Base-by-base conservation (phyloP, 78 protist species). In the Salpingoeca rosetta region DNA sequence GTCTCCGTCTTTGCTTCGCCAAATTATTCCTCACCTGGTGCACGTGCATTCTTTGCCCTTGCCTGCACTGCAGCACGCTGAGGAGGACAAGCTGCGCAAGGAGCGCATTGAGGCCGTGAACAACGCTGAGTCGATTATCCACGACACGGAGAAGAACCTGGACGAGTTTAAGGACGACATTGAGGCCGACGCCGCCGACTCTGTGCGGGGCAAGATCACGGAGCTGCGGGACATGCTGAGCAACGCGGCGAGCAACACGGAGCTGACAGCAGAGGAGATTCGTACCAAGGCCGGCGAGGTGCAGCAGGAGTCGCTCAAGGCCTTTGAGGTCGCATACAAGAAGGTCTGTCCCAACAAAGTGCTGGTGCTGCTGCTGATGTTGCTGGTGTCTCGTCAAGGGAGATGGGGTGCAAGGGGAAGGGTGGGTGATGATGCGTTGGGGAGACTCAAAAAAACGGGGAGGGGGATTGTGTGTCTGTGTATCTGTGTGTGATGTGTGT, bases 81-180 rank as follows among this genome's bases (percentile, higher is more conserved):
- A 51, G 65, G 31, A 51, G 65, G 65, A 51, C 65, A 51, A 51
- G 65, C 31, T 22, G 17, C 65, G 65, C 17, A 87, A 79, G 87
- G 98, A 76, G 51, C 3, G 0, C n/a, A 84, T 90, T 72, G 94
- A 94, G 88, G 92, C 86, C 35, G 1, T 57, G 40, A 95, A 95
- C 94, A 57, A 44, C 35, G 94, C 94, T 43, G 97, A 94, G 90
- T 28, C 87, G 36, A 0, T 35, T 39, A 38, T 88, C 77, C 85
- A 90, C 90, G 40, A 83, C 39, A 44, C 95, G 7, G 92, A 92
- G 88, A 86, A 89, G 89, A 24, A 37, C 3, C 74, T 94, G 43
- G 37, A 72, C 82, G 94, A 94, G 87, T 84, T 22, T 72, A 86
- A 86, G 90, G 91, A 81, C 40, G 82, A 83, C 76, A 25, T 56